phyloP scores from a whole-genome alignment of 306 rosid genomes.

The Rosa rugosa region DNA sequence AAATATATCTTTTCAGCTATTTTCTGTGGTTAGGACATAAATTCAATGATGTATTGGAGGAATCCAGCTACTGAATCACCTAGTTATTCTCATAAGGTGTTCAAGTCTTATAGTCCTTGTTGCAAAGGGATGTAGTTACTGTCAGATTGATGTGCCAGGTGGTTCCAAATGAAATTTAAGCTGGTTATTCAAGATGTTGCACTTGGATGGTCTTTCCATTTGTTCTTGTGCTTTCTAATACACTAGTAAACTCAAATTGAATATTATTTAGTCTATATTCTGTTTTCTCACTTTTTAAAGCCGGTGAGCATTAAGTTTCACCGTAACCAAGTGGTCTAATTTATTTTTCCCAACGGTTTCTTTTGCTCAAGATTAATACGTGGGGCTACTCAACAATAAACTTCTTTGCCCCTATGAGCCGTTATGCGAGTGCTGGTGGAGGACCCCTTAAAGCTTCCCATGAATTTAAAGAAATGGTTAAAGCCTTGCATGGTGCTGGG shows the following conservation, averaged over 20 bases:
- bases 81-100: not conserved
- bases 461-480: conserved; percentile 93
- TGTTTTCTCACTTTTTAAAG: not conserved
- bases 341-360: conserved; percentile 4
- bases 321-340: conserved; percentile 16
- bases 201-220: not conserved
- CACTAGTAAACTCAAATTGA: not conserved
- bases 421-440: conserved; percentile 96
- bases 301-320: conserved; percentile 8
- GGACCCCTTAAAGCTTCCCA: conserved; percentile 81
- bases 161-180: not conserved
- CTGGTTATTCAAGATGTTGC: not conserved
- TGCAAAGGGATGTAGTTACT: not conserved
- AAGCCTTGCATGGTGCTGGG: conserved; percentile 90
- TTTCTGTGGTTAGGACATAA: not conserved
- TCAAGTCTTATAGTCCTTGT: not conserved
- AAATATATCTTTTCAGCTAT: not conserved
- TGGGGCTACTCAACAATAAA: conserved; percentile 99
- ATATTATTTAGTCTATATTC: not conserved
- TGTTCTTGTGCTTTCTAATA: conserved; percentile 5
- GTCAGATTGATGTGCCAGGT: not conserved
- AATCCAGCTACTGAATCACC: not conserved
- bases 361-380: conserved; percentile 68
- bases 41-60: not conserved
- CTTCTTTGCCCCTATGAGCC: conserved; percentile 97